Conservation (phyloP, 2,329 filamentous ascomycete genomes). For the Tolypocladium ovalisporum region DNA sequence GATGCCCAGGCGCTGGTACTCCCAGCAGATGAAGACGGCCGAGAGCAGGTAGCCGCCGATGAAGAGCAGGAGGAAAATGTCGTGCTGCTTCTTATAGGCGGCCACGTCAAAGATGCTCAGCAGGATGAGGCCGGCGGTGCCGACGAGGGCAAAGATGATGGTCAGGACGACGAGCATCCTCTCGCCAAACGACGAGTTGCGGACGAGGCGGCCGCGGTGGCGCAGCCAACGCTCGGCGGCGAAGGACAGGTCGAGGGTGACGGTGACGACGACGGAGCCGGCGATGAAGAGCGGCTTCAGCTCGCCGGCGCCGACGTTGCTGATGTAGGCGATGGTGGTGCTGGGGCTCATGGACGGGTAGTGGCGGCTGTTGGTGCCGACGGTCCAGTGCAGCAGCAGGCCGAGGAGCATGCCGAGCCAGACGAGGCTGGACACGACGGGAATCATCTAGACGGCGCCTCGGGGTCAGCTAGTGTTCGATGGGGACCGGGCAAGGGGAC, state of each 20-base stretch:
- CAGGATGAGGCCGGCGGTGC: conserved; percentile 70
- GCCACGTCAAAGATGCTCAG: conserved; percentile 76
- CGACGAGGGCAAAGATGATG: conserved; percentile 60
- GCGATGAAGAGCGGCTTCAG: conserved; percentile 73
- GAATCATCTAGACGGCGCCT: conserved; percentile 44
- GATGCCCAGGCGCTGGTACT: conserved; percentile 77
- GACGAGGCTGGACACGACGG: conserved; percentile 53
- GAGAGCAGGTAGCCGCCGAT: conserved; percentile 77
- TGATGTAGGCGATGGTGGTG: conserved; percentile 62
- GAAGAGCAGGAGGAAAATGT: conserved; percentile 71
- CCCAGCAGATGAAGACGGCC: conserved; percentile 79
- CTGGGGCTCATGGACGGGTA: conserved; percentile 48
- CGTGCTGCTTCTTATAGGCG: conserved; percentile 53
- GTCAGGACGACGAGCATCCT: conserved; percentile 50
- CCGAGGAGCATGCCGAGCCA: conserved; percentile 60
- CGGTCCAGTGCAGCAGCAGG: conserved; percentile 60
- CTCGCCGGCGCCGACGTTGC: conserved; percentile 47
- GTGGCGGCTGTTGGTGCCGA: conserved; percentile 38
- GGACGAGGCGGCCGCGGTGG: conserved; percentile 66
- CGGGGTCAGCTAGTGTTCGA: background rate
- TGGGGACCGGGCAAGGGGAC: background rate
- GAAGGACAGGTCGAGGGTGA: conserved; percentile 75
- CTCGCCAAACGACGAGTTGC: conserved; percentile 54
- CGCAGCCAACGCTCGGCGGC: conserved; percentile 74
- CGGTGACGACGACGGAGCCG: conserved; percentile 58